Evolutionary conservation across 2,329 filamentous ascomycete genomes (phyloP), one percentile per base, ranked within the genome.

Genomic region (Exophiala dermatitidis): DNA sequence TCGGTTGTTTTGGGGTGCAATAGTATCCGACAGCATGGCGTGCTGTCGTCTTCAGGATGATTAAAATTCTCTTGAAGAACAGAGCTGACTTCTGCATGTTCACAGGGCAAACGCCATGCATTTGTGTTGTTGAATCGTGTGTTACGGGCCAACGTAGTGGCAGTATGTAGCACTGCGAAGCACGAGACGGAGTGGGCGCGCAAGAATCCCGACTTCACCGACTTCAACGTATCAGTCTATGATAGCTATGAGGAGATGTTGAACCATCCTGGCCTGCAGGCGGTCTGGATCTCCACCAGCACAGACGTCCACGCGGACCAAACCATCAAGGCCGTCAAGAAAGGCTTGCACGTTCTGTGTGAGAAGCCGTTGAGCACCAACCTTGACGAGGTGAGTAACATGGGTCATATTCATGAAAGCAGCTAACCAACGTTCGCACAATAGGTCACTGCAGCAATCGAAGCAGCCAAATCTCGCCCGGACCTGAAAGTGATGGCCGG

Each of bases 401-500:
- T 34, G 26, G 26, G 3, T 72, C 77, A 3, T 53, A 62, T 31
- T 63, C 32, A 34, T 37, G 28, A 33, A 30, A n/a, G 32, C 10
- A 10, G 10, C 42, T 56, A 83, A 79, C 81, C 77, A 51, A 56
- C 66, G 60, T 46, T 10, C 2, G 6, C 33, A 34, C 10, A 1
- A 38, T 56, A 68, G 26, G 62, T 64, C 49, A 76, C 82, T 70
- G 70, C 74, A 12, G 81, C 85, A 40, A 72, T 84, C 57, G 74
- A 78, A 48, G 78, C 78, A 5, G 59, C 59, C 45, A 34, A 53
- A 43, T 56, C 54, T 2, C 79, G 81, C 26, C 81, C 81, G 1
- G 65, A 82, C 47, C 73, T 82, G 26, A 85, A 85, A 67, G 80
- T 85, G 50, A 79, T 85, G 73, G 83, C 80, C 61, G 81, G 81